Percentiles rank a stretch among this genome's conserved stretches.
phyloP scores from a whole-genome alignment of 2,329 filamentous ascomycete genomes.

The Fusarium mexicanum region DNA sequence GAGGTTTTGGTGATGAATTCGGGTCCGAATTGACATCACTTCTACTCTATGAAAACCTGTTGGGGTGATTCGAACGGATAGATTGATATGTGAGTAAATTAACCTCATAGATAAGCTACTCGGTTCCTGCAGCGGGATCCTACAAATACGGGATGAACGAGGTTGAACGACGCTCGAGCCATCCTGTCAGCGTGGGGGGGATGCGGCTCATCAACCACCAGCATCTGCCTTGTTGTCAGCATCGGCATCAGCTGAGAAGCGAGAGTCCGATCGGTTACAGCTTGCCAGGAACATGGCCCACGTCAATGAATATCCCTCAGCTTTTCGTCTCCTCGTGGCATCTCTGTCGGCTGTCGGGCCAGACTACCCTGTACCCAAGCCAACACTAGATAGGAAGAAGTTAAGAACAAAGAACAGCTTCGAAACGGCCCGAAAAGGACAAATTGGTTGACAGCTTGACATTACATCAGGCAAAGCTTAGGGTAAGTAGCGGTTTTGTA shows the following conservation, averaged over 20 bases:
- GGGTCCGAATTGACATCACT: background rate
- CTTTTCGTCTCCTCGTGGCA: background rate
- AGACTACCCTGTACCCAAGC: background rate
- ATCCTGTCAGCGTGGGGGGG: background rate
- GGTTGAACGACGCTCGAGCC: background rate
- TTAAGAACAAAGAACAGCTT: background rate
- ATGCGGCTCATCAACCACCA: background rate
- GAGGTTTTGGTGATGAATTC: background rate
- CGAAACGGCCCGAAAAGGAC: background rate
- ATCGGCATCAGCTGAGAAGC: background rate
- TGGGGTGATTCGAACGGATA: too few species aligned
- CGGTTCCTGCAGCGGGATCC: background rate
- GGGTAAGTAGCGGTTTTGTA: too few species aligned
- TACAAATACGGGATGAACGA: background rate
- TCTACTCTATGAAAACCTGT: rapidly evolving
- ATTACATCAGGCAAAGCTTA: too few species aligned
- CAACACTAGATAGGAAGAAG: background rate
- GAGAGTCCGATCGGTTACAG: background rate
- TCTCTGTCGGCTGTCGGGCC: background rate
- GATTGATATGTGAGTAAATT: background rate
- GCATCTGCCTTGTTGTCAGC: background rate
- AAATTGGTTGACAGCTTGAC: too few species aligned
- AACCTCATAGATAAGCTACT: background rate
- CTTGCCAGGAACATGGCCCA: background rate
- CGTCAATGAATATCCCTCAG: background rate